Evolutionary conservation across 2,329 filamentous ascomycete genomes (phyloP), one percentile per base, ranked within the genome.

Genomic region (Thermothelomyces thermophilus): DNA sequence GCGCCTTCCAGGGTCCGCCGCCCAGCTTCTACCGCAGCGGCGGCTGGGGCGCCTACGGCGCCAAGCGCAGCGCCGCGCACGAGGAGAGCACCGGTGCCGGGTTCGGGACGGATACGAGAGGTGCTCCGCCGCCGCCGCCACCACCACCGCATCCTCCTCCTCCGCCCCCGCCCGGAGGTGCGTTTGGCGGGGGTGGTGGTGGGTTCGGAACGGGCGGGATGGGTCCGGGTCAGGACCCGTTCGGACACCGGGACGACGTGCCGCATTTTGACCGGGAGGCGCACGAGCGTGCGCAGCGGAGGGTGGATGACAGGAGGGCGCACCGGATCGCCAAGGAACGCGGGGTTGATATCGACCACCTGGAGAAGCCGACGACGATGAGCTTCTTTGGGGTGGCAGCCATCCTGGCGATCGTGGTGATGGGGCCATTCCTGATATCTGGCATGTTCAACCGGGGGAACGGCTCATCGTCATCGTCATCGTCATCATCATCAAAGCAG

Each of bases 11-110:
- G 17, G 91, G 91, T 0, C 91, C 93, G 3, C 90, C 93, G 44
- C 90, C 91, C 0, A 87, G 82, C 56, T 97, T 96, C 71, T 96
- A 89, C 68, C 78, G 84, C 16, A 83, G 77, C 54, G 90, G 89
- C 4, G 88, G 86, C 3, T 94, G 89, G 77, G 87, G 87, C 41
- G 66, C 70, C 2, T 79, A 87, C 51, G 64, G 69, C 2, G 76
- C 76, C 31, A 86, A 85, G 68, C 67, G 82, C 33, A 67, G 69
- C 47, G 73, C 74, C 31, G 75, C 76, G 39, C 76, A 80, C 52
- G 73, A 76, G 46, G 53, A 71, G 60, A 60, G 66, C 50, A 67
- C 63, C 0, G 64, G 64, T 10, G 28, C 31, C 2, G 39, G 41
- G 30, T 42, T 28, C 41, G 45, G 41, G 26, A 46, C 41, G 3